A percentile compares a stretch with the other conserved stretches of the same genome.
Evolutionary conservation across 2,329 filamentous ascomycete genomes (phyloP).

Genomic region (Aureobasidium sp.): DNA sequence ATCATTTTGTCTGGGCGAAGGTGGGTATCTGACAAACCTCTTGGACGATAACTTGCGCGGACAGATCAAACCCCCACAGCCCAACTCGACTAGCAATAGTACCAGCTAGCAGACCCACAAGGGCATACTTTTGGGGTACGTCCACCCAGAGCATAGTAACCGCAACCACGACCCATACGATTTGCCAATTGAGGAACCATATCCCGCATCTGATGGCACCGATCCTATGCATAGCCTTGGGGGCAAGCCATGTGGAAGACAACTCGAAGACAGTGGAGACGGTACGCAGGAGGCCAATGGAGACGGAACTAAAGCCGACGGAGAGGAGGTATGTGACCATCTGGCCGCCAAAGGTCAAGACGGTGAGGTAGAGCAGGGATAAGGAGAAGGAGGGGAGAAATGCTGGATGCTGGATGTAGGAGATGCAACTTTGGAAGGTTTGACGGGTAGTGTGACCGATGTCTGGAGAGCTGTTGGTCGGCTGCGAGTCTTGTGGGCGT

Average conservation of each 20-base stretch:
- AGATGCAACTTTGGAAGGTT: constrained; percentile 16
- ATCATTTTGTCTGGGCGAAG: too few species aligned
- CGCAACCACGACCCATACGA: constrained; percentile 42
- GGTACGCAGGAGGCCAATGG: constrained; percentile 47
- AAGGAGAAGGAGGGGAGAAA: constrained; percentile 53
- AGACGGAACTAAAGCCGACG: constrained; percentile 41
- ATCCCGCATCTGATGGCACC: constrained; percentile 54
- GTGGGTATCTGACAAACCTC: constrained; percentile 28
- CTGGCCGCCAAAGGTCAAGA: constrained; percentile 50
- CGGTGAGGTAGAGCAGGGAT: constrained; percentile 53
- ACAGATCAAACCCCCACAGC: constrained; percentile 41
- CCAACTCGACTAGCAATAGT: constrained; percentile 35
- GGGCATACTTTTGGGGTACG: constrained; percentile 13
- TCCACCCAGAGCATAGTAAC: constrained; percentile 26
- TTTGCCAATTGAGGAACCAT: constrained; percentile 63
- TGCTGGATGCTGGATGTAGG: constrained; percentile 47
- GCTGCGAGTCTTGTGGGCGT: neutral
- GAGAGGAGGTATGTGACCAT: constrained; percentile 57
- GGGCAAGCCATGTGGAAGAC: constrained; percentile 51
- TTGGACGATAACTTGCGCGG: constrained; percentile 38
- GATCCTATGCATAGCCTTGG: constrained; percentile 43
- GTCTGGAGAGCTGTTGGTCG: neutral
- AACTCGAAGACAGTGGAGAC: constrained; percentile 49
- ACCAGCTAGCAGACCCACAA: constrained; percentile 29
- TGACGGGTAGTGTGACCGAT: constrained; percentile 25